Percentiles rank a stretch among this genome's conserved stretches.
These are phyloP conservation scores for Aspergillus pseudoglaucus DNA, from an alignment of 2,329 filamentous ascomycete species.

Conservation along the genomic window DNA sequence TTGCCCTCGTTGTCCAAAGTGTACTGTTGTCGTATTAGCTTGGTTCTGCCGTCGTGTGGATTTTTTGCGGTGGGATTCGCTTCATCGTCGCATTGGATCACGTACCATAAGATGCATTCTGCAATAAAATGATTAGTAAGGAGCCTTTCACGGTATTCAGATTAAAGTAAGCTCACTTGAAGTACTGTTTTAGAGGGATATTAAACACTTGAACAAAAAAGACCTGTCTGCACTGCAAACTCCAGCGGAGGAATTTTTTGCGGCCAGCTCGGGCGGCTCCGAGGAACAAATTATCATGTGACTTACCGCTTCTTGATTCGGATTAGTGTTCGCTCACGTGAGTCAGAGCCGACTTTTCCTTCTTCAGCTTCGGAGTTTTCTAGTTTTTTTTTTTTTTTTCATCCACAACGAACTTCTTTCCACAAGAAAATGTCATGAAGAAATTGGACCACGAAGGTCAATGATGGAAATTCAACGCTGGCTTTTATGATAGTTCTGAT, in stretches of 20 bases:
- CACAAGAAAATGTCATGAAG: not conserved
- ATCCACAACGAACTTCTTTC: not conserved
- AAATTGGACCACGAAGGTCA: not conserved
- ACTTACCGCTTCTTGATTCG: not conserved
- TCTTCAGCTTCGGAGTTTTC: not conserved
- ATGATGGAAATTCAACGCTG: slow-evolving; percentile 9
- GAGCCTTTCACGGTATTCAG: not conserved
- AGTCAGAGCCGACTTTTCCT: no score
- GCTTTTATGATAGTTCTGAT: slow-evolving; percentile 11
- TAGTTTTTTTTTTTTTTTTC: not conserved
- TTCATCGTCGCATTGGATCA: slow-evolving; percentile 7
- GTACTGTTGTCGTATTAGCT: slow-evolving; percentile 50
- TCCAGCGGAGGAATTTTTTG: slow-evolving; percentile 19
- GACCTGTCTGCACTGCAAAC: not conserved
- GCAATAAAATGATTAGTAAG: slow-evolving; percentile 6
- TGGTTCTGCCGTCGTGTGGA: slow-evolving; percentile 1
- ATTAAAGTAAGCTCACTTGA: slow-evolving; percentile 21
- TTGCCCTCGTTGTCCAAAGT: slow-evolving; percentile 75
- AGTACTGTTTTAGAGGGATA: not conserved
- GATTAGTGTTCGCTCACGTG: no score
- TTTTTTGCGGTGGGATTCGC: not conserved
- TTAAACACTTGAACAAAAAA: not conserved
- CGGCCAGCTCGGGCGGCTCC: slow-evolving; percentile 12
- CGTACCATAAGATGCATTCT: slow-evolving; percentile 40
- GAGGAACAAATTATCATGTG: not conserved